Base-by-base conservation (phyloP, 2,329 filamentous ascomycete species). In the Lecanicillium sp. region DNA sequence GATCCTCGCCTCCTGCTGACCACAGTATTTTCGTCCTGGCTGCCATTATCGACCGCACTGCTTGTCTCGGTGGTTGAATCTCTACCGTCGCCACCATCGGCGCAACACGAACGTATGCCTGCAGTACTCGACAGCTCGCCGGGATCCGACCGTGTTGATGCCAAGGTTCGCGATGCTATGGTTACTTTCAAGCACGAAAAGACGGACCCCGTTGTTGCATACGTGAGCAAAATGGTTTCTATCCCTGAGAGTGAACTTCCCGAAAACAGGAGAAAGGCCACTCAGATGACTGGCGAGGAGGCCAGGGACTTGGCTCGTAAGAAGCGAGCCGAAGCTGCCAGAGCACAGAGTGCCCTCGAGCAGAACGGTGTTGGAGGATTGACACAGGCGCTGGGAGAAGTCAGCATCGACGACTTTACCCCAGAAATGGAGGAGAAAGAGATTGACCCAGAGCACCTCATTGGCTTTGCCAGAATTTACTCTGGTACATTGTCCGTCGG, bases 181-280 rank as follows among this genome's bases (percentile, higher is more conserved):
- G 64, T 84, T 2, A 71, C 79, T 1, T 96, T 94, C 56, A 85
- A 84, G 53, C 77, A 77, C 4, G 72, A 71, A 0, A 70, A 75
- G 29, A 71, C 79, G 1, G 83, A 84, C 41, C 89, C 90, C 0
- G 79, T 94, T 0, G 87, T 98, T 2, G 90, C 87, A 8, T 98
- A 95, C 49, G 86, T 98, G 44, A 97, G 90, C 64, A 98, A 98
- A 59, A 96, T 98, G 88, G 86, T 97, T 2, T 92, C 92, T 0
- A 74, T 98, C 11, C 90, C 88, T 0, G 87, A 94, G 54, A 96
- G 87, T 59, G 90, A 98, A 51, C 68, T 98, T 5, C 85, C 87
- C 0, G 78, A 90, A 37, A 95, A 95, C 58, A 94, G 84, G 59
- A 74, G 87, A 33, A 73, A 79, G 13, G 60, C 64, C 13, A 81